Conservation (phyloP, 2,329 filamentous ascomycete genomes). For the Westerdykella aurantiaca region DNA sequence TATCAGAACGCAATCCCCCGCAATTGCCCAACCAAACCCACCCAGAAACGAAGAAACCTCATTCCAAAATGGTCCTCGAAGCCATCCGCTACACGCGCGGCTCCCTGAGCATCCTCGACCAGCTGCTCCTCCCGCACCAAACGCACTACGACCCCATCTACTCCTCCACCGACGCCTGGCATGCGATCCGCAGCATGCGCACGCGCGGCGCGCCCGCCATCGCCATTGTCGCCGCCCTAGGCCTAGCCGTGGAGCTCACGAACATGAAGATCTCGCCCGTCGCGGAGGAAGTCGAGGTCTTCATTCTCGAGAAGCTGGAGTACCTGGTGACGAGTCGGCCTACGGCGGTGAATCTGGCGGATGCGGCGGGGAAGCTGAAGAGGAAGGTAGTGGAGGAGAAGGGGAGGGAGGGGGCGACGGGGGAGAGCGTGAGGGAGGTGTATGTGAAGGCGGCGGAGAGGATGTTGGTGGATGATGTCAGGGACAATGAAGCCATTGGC, state of each 20-base stretch:
- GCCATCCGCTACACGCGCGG: conserved; percentile 72
- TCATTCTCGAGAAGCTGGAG: conserved; percentile 71
- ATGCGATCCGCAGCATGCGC: conserved; percentile 78
- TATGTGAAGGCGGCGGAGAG: conserved; percentile 78
- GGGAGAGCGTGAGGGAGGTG: conserved; percentile 55
- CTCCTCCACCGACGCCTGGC: conserved; percentile 69
- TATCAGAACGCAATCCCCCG: too few species aligned
- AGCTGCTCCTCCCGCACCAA: conserved; percentile 74
- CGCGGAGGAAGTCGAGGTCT: conserved; percentile 58
- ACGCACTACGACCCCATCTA: conserved; percentile 70
- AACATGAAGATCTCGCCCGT: conserved; percentile 48
- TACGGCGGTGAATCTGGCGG: conserved; percentile 89
- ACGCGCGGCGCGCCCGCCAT: conserved; percentile 83
- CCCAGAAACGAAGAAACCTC: too few species aligned
- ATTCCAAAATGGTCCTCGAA: conserved; percentile 53
- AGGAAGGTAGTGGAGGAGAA: conserved; percentile 51
- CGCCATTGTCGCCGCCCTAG: conserved; percentile 90
- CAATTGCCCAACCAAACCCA: too few species aligned
- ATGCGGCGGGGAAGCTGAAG: conserved; percentile 79
- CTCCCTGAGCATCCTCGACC: conserved; percentile 70
- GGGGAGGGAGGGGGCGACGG: conserved; percentile 40
- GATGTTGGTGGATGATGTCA: conserved; percentile 80
- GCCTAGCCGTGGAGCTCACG: conserved; percentile 77
- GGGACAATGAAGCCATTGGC: conserved; percentile 83
- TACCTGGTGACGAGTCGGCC: conserved; percentile 86